Percentiles rank a stretch among this genome's conserved stretches.
Conservation (phyloP, 192 early-diverging fungal species). For the Linnemannia hyalina region DNA sequence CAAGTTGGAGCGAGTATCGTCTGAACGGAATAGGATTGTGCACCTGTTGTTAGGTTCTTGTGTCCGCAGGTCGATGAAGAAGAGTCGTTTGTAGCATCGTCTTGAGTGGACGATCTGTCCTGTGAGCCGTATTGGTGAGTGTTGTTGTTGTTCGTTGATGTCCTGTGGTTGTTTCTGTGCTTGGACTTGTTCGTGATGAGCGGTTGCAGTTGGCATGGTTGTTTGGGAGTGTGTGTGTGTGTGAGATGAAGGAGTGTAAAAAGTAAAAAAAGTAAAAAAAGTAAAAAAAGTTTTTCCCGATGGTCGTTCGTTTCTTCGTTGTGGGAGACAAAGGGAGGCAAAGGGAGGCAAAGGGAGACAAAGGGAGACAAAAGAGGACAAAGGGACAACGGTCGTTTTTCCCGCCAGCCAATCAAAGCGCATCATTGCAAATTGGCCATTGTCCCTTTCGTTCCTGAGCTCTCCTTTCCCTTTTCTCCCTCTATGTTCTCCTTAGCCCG, state of each 20-base stretch:
- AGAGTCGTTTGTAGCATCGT: slow-evolving; percentile 43
- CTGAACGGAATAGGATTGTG: slow-evolving; percentile 60
- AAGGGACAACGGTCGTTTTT: no score
- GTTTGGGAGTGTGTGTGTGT: not conserved
- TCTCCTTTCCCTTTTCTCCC: not conserved
- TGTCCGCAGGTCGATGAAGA: slow-evolving; percentile 55
- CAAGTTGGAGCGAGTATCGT: slow-evolving; percentile 45
- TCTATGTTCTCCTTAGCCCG: not conserved
- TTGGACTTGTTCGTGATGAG: not conserved
- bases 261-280: not conserved
- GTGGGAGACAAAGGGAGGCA: not conserved
- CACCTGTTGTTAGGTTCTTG: slow-evolving; percentile 11
- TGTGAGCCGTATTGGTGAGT: not conserved
- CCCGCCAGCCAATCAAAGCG: slow-evolving; percentile 1
- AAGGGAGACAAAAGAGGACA: not conserved
- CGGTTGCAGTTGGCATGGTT: not conserved
- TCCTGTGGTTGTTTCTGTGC: not conserved
- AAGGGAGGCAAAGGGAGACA: not conserved
- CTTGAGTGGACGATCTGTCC: slow-evolving; percentile 52
- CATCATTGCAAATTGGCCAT: not conserved
- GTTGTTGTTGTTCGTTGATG: not conserved
- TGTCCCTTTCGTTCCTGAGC: no score
- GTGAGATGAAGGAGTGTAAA: not conserved
- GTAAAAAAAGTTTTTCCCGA: not conserved
- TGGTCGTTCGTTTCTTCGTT: not conserved